Conservation (phyloP, 2,329 filamentous ascomycete genomes). For the Cladosporium sp. region DNA sequence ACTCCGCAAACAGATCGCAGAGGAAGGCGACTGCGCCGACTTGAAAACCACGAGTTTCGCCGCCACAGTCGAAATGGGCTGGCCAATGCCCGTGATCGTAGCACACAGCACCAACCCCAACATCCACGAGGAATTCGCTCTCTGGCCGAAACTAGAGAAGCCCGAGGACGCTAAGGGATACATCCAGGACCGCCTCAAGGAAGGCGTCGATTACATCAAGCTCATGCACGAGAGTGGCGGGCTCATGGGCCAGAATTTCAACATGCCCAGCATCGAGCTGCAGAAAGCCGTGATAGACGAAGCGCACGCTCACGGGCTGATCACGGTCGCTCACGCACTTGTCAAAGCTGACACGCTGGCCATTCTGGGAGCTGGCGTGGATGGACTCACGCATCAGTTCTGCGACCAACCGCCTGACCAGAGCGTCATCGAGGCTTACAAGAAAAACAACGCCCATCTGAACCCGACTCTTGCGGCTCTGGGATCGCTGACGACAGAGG, state of each 20-base stretch:
- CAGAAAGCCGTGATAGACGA: constrained; percentile 43
- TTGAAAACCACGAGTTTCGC: constrained; percentile 47
- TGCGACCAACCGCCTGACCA: constrained; percentile 36
- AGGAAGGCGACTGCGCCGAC: constrained; percentile 38
- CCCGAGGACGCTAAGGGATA: constrained; percentile 39
- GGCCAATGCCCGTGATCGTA: constrained; percentile 44
- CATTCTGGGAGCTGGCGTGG: constrained; percentile 37
- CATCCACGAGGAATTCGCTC: constrained; percentile 32
- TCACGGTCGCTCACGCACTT: constrained; percentile 39
- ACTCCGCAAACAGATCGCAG: constrained; percentile 25
- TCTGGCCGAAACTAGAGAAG: constrained; percentile 45
- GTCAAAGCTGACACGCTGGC: constrained; percentile 38
- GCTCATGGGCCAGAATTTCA: constrained; percentile 34
- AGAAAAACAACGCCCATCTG: constrained; percentile 38
- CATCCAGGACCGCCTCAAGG: constrained; percentile 36
- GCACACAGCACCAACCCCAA: constrained; percentile 11
- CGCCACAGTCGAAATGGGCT: constrained; percentile 49
- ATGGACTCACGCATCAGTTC: constrained; percentile 43
- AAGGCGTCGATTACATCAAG: constrained; percentile 48
- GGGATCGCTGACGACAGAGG: constrained; percentile 38
- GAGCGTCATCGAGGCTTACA: constrained; percentile 39
- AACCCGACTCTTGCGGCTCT: constrained; percentile 40
- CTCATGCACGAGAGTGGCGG: constrained; percentile 48
- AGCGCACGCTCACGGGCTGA: constrained; percentile 33
- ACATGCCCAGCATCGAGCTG: constrained; percentile 39